Conservation (phyloP, 1,139 yeast species). For the Debaryomyces singareniensis region DNA sequence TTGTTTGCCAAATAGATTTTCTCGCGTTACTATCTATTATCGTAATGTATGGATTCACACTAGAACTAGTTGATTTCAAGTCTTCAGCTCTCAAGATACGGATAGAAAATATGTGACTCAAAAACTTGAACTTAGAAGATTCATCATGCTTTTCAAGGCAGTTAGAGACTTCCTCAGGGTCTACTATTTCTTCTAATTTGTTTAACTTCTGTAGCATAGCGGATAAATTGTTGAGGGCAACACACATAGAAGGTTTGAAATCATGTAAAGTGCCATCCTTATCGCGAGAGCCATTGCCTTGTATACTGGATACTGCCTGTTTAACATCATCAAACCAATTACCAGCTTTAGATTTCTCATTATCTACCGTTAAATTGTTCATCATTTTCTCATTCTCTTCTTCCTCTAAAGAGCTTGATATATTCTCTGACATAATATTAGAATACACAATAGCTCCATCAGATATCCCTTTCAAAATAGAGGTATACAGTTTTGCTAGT, state of each 20-base stretch:
- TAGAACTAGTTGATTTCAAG: constrained; percentile 41
- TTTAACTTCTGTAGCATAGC: constrained; percentile 54
- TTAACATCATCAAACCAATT: constrained; percentile 42
- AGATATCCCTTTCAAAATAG: constrained; percentile 54
- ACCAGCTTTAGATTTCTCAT: constrained; percentile 20
- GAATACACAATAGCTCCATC: constrained; percentile 55
- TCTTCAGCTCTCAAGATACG: constrained; percentile 67
- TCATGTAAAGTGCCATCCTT: constrained; percentile 50
- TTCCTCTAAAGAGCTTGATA: constrained; percentile 44
- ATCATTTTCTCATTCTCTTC: constrained; percentile 21
- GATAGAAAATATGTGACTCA: constrained; percentile 59
- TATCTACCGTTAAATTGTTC: constrained; percentile 20
- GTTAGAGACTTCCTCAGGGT: constrained; percentile 55
- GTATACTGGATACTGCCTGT: constrained; percentile 43
- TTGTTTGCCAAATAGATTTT: constrained; percentile 64
- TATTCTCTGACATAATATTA: constrained; percentile 35
- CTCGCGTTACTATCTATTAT: constrained; percentile 55
- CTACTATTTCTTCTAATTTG: constrained; percentile 53
- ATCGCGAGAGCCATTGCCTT: constrained; percentile 19
- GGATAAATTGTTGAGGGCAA: constrained; percentile 68
- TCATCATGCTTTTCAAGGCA: constrained; percentile 33
- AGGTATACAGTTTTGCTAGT: constrained; percentile 52
- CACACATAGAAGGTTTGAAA: constrained; percentile 61
- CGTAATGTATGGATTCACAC: constrained; percentile 62
- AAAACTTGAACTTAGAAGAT: constrained; percentile 22